Conservation (phyloP, 108 stramenopile genomes). For the Skeletonema potamos region DNA sequence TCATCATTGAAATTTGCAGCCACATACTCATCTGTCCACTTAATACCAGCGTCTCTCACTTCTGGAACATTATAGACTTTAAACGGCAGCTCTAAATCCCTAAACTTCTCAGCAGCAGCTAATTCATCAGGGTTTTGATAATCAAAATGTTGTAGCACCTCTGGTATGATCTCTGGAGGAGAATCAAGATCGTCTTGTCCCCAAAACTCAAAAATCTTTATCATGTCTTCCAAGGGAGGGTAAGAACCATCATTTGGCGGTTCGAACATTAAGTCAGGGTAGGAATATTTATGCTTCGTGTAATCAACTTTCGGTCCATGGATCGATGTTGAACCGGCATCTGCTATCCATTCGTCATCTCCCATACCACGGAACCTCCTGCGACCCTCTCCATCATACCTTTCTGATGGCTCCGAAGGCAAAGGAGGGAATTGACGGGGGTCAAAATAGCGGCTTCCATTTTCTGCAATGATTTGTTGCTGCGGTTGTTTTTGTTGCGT, state of each 20-base stretch:
- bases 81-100: slow-evolving; percentile 80
- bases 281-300: slow-evolving; percentile 58
- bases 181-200: slow-evolving; percentile 78
- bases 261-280: slow-evolving; percentile 53
- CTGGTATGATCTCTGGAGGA: slow-evolving; percentile 55
- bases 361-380: slow-evolving; percentile 21
- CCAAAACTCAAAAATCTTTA: slow-evolving; percentile 67
- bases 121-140: slow-evolving; percentile 60
- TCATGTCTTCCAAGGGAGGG: slow-evolving; percentile 58
- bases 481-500: not conserved
- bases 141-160: slow-evolving; percentile 80
- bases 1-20: slow-evolving; percentile 49
- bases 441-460: slow-evolving; percentile 36
- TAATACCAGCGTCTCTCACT: slow-evolving; percentile 54
- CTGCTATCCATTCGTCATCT: slow-evolving; percentile 42
- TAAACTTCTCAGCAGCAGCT: slow-evolving; percentile 61
- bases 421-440: slow-evolving; percentile 43
- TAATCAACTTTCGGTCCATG: slow-evolving; percentile 65
- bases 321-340: not conserved
- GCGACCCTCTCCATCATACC: slow-evolving; percentile 13
- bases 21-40: slow-evolving; percentile 90
- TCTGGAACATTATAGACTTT: slow-evolving; percentile 85
- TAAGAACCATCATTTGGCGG: slow-evolving; percentile 61
- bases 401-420: slow-evolving; percentile 24
- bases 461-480: slow-evolving; percentile 4